Conservation (phyloP, 2,329 filamentous ascomycete genomes). For the Phialocephala sp. region DNA sequence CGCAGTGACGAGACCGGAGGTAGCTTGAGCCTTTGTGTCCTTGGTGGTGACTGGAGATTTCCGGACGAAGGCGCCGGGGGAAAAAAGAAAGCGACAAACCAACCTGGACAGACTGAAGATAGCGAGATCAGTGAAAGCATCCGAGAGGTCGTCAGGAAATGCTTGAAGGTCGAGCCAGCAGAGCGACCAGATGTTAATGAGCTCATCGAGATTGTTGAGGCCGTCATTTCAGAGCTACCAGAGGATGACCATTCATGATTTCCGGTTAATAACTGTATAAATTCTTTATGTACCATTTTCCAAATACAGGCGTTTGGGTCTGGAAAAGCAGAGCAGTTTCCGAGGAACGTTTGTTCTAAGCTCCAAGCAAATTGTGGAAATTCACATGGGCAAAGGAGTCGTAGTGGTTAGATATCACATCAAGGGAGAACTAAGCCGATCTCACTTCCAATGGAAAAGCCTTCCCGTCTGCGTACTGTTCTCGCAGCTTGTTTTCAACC, state of each 20-base stretch:
- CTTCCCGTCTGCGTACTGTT: background rate
- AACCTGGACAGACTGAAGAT: conserved; percentile 42
- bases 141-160: conserved; percentile 85
- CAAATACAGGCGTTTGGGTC: conserved; percentile 10
- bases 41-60: conserved; percentile 95
- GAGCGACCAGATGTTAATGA: conserved; percentile 89
- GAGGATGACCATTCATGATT: conserved; percentile 55
- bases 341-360: background rate
- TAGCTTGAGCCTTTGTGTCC: conserved; percentile 87
- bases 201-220: conserved; percentile 79
- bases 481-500: background rate
- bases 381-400: background rate
- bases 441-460: background rate
- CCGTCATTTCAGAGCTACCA: conserved; percentile 70
- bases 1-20: conserved; percentile 96
- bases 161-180: conserved; percentile 82
- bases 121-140: conserved; percentile 77
- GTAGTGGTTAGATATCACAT: background rate
- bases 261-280: background rate
- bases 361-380: background rate
- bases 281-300: conserved; percentile 2
- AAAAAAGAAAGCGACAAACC: conserved; percentile 45
- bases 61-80: conserved; percentile 80
- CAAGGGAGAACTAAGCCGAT: background rate
- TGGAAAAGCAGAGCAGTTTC: background rate